A percentile compares a stretch with the other conserved stretches of the same genome.
Evolutionary conservation across 1,284 basidiomycete species (phyloP).

Genomic region (Tilletiopsis washingtonensis): DNA sequence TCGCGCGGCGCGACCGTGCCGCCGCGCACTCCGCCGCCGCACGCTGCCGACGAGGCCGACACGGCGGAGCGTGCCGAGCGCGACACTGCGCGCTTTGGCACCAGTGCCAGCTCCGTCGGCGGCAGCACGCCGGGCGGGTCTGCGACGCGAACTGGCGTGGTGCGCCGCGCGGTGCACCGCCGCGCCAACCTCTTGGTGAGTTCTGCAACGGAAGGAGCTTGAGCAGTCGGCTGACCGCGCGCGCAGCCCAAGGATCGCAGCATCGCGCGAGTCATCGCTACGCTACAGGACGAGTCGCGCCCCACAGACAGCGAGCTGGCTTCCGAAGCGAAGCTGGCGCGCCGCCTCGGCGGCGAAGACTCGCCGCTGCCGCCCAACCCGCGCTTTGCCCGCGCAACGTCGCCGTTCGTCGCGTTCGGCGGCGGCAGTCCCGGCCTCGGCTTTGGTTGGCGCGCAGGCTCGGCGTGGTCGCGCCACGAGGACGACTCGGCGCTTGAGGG

Average conservation of each 20-base stretch:
- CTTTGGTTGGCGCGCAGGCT: background rate
- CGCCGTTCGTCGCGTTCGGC: background rate
- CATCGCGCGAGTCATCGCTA: constrained; percentile 37
- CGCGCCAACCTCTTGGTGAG: constrained; percentile 14
- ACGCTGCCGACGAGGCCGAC: background rate
- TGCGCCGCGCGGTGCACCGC: constrained; percentile 14
- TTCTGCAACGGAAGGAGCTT: background rate
- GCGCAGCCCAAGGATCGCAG: constrained; percentile 19
- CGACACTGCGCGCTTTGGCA: constrained; percentile 6
- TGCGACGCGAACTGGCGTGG: constrained; percentile 2
- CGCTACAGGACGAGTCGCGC: constrained; percentile 30
- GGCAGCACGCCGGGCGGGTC: constrained; percentile 3
- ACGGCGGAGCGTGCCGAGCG: background rate
- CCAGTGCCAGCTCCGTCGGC: constrained; percentile 12
- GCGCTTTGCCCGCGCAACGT: background rate
- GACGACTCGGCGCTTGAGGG: too few relatives aligned
- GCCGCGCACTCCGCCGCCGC: background rate
- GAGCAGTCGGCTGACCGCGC: background rate
- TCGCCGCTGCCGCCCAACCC: background rate
- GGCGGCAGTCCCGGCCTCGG: background rate
- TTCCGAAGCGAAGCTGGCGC: constrained; percentile 41
- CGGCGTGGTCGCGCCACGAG: too few relatives aligned
- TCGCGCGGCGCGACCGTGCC: background rate
- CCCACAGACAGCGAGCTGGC: constrained; percentile 39
- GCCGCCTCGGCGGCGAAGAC: constrained; percentile 20